These are phyloP conservation scores for Pythium pectinolyticum DNA, from an alignment of 352 stramenopile species.

Conservation along the genomic window DNA sequence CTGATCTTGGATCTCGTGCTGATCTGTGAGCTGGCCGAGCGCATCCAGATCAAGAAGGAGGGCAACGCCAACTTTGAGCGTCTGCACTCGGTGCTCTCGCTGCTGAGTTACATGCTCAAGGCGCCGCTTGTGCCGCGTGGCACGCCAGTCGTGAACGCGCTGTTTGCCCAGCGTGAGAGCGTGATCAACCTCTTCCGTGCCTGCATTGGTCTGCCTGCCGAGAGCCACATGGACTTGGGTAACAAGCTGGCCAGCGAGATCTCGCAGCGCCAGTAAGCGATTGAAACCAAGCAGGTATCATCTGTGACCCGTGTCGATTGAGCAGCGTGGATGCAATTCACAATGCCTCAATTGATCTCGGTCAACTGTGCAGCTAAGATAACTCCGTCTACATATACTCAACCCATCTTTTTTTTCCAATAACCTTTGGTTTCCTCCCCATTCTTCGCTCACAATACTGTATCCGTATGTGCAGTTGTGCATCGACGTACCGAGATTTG, in stretches of 20 bases:
- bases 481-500: too few species aligned
- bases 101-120: conserved; percentile 99
- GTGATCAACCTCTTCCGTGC: conserved; percentile 99
- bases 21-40: conserved; percentile 96
- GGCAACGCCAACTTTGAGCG: conserved; percentile 88
- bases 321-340: too few species aligned
- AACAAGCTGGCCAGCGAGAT: conserved; percentile 92
- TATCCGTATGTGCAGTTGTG: too few species aligned
- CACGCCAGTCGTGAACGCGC: conserved; percentile 98
- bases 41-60: conserved; percentile 95
- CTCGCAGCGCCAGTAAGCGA: conserved; percentile 49
- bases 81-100: conserved; percentile 97
- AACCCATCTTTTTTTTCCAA: too few species aligned
- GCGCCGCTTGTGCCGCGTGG: conserved; percentile 97
- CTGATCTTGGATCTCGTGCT: conserved; percentile 99
- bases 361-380: too few species aligned
- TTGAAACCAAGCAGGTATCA: conserved; percentile 4
- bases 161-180: conserved; percentile 97
- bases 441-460: too few species aligned
- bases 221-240: conserved; percentile 99
- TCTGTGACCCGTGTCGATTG: not conserved
- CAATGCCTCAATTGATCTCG: too few species aligned
- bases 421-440: too few species aligned
- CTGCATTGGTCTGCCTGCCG: conserved; percentile 94
- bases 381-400: too few species aligned